Percentiles rank a stretch among this genome's conserved stretches.
phyloP scores from a whole-genome alignment of 2,329 filamentous ascomycete species.

The Exophiala dermatitidis region DNA sequence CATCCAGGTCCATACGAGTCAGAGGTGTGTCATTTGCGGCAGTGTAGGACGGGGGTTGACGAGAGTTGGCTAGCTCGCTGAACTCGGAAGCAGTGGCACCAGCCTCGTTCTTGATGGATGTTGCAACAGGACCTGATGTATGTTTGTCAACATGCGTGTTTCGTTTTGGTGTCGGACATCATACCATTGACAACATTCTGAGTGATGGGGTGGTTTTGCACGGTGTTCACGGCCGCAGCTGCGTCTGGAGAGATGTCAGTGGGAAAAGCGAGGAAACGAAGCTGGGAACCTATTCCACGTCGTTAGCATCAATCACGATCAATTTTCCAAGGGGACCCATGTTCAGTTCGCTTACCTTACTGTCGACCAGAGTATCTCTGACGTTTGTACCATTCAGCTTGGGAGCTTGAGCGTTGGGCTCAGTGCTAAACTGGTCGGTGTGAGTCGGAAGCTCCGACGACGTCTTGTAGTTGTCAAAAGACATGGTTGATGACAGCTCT shows the following conservation, averaged over 20 bases:
- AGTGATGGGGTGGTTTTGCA: slow-evolving; percentile 44
- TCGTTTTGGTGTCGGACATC: neutral
- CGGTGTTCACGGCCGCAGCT: slow-evolving; percentile 42
- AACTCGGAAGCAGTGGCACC: slow-evolving; percentile 53
- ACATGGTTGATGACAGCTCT: slow-evolving; percentile 1
- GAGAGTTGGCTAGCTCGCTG: slow-evolving; percentile 50
- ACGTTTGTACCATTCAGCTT: slow-evolving; percentile 13
- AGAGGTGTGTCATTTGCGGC: slow-evolving; percentile 55
- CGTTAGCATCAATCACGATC: slow-evolving; percentile 3
- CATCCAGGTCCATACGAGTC: slow-evolving; percentile 44
- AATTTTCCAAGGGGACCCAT: neutral
- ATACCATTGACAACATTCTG: slow-evolving; percentile 36
- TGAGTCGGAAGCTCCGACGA: slow-evolving; percentile 7
- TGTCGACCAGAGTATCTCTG: slow-evolving; percentile 21
- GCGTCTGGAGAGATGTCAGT: slow-evolving; percentile 36
- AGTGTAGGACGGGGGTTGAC: slow-evolving; percentile 47
- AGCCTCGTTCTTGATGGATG: slow-evolving; percentile 51
- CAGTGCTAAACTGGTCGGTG: slow-evolving; percentile 8
- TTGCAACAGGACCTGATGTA: slow-evolving; percentile 47
- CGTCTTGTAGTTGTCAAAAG: slow-evolving; percentile 1
- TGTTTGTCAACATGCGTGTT: slow-evolving; percentile 3
- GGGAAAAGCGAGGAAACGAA: neutral
- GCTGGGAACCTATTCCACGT: neutral
- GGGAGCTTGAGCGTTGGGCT: slow-evolving; percentile 3
- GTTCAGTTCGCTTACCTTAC: slow-evolving; percentile 17